phyloP scores from a whole-genome alignment of 208 protist species.

The Cochliopodium minus region DNA sequence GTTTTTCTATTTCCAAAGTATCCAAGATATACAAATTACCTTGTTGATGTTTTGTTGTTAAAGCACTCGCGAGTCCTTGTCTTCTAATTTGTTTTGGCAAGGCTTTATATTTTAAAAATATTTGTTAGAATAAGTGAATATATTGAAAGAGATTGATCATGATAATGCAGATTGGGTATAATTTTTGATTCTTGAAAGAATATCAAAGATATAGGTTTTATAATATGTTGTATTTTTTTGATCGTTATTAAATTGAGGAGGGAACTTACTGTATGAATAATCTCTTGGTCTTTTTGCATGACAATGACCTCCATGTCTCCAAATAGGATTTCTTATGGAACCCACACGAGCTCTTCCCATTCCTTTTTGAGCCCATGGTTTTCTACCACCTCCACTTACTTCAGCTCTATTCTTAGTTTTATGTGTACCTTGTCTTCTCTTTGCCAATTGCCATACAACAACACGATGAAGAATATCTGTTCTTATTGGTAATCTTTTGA shows the following conservation, averaged over 20 bases:
- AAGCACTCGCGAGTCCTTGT: neutral
- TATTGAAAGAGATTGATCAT: too few species aligned
- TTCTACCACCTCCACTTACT: neutral
- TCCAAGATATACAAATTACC: constrained; percentile 4
- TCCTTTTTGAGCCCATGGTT: neutral
- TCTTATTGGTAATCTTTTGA: too few species aligned
- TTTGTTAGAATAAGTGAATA: too few species aligned
- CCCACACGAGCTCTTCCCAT: neutral
- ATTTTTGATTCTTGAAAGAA: too few species aligned
- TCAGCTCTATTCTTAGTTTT: neutral
- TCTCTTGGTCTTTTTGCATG: neutral
- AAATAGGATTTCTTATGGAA: neutral
- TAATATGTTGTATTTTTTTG: too few species aligned
- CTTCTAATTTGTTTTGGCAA: neutral
- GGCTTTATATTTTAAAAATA: too few species aligned
- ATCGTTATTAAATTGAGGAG: too few species aligned
- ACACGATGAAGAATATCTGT: constrained; percentile 1
- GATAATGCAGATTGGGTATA: too few species aligned
- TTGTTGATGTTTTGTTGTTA: constrained; percentile 8
- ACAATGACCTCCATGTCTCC: neutral
- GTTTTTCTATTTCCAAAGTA: neutral
- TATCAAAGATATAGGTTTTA: too few species aligned
- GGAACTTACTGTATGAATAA: neutral
- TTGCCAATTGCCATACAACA: constrained; percentile 6
- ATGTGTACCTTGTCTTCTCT: constrained; percentile 3